Evolutionary conservation across 2,329 filamentous ascomycete species (phyloP).

Genomic region (Fusarium coffeatum): DNA sequence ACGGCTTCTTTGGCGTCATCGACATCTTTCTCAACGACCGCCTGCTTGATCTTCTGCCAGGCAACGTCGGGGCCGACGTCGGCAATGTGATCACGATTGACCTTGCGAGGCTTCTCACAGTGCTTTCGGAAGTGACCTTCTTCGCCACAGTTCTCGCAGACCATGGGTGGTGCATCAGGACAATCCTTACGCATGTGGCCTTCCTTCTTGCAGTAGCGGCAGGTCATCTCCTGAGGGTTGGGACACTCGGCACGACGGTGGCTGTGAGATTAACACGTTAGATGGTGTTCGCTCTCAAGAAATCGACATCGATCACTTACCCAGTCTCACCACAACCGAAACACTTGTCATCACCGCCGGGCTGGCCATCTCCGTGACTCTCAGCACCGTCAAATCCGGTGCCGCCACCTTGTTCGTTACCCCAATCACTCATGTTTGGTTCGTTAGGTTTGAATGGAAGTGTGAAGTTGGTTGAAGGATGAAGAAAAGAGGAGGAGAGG

Average conservation of each 20-base stretch:
- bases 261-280: conserved; percentile 37
- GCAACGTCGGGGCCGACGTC: conserved; percentile 65
- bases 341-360: conserved; percentile 42
- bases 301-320: conserved; percentile 38
- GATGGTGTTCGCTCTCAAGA: not conserved
- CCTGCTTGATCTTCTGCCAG: conserved; percentile 66
- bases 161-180: conserved; percentile 65
- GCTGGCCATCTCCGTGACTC: conserved; percentile 8
- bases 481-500: not conserved
- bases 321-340: conserved; percentile 54
- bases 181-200: conserved; percentile 72
- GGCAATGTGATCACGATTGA: conserved; percentile 64
- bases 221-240: conserved; percentile 49
- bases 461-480: not conserved
- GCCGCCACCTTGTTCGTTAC: conserved; percentile 10
- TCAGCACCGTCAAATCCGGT: conserved; percentile 12
- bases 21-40: conserved; percentile 65
- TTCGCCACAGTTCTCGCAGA: conserved; percentile 71
- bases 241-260: conserved; percentile 53
- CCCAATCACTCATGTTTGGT: conserved; percentile 28
- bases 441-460: not conserved
- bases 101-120: conserved; percentile 70
- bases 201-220: conserved; percentile 61
- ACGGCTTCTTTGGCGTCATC: conserved; percentile 71
- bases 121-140: conserved; percentile 67